Conservation (phyloP, 768 basidiomycete genomes). For the Clitopilus hobsonii region DNA sequence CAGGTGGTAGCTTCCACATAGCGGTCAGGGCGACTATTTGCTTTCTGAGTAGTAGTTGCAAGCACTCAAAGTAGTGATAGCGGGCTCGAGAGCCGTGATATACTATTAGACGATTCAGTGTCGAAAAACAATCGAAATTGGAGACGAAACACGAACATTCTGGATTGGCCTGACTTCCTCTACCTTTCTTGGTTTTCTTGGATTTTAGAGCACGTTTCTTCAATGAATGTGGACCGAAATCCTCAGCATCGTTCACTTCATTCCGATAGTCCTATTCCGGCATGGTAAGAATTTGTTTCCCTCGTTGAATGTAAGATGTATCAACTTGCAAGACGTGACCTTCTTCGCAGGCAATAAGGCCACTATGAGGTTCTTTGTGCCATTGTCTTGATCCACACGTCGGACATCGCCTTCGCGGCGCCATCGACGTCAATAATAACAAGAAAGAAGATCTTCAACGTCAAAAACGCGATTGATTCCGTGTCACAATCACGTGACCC, state of each 20-base stretch:
- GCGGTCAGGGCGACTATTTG: slow-evolving; percentile 60
- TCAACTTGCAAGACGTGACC: slow-evolving; percentile 85
- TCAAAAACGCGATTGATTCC: background rate
- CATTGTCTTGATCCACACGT: slow-evolving; percentile 83
- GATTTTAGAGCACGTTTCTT: slow-evolving; percentile 65
- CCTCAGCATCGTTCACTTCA: slow-evolving; percentile 70
- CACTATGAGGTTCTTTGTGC: slow-evolving; percentile 81
- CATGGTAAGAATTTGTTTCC: background rate
- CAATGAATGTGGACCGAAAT: slow-evolving; percentile 56
- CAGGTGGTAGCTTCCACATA: slow-evolving; percentile 69
- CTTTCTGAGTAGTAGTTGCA: slow-evolving; percentile 76
- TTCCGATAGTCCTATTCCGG: slow-evolving; percentile 68
- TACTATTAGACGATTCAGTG: slow-evolving; percentile 37
- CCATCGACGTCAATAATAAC: slow-evolving; percentile 34
- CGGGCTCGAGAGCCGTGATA: slow-evolving; percentile 79
- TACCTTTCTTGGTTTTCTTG: slow-evolving; percentile 45
- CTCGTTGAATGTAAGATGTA: background rate
- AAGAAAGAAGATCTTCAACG: background rate
- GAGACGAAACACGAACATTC: slow-evolving; percentile 34
- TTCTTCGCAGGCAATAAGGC: slow-evolving; percentile 82
- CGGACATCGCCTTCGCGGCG: slow-evolving; percentile 60
- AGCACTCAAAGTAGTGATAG: slow-evolving; percentile 78
- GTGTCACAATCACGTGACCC: background rate
- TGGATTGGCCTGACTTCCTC: slow-evolving; percentile 49
- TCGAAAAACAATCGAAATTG: slow-evolving; percentile 3